Percentiles rank a stretch among this genome's conserved stretches.
Evolutionary conservation across 768 basidiomycete species (phyloP).

Genomic region (Xerocomellus intermedius): DNA sequence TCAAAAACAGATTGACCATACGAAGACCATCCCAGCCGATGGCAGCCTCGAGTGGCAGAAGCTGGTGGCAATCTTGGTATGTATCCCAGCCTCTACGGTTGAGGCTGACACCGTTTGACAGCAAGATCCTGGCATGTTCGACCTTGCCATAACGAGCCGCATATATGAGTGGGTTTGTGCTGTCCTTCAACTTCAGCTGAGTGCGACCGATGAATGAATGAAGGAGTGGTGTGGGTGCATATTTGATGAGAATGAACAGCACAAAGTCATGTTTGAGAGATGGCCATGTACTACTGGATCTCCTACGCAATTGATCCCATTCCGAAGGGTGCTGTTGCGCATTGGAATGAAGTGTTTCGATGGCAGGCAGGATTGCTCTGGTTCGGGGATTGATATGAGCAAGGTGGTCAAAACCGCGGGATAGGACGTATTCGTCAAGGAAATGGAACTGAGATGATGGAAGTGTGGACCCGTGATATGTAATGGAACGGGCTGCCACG

Average conservation of each 20-base stretch:
- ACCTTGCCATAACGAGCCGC: neutral
- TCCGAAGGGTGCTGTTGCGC: neutral
- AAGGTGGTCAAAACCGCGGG: neutral
- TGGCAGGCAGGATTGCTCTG: neutral
- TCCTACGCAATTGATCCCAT: neutral
- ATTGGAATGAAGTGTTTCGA: neutral
- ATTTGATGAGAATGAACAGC: neutral
- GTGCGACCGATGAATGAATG: neutral
- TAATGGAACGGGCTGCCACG: neutral
- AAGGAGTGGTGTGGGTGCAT: neutral
- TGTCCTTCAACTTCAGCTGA: neutral
- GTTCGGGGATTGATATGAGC: neutral
- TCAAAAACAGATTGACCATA: neutral
- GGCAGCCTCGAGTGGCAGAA: constrained; percentile 3
- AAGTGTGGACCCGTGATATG: neutral
- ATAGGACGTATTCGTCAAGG: neutral
- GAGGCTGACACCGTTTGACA: neutral
- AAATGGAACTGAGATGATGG: neutral
- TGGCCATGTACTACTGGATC: neutral
- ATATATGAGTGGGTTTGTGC: constrained; percentile 1
- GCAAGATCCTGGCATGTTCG: neutral
- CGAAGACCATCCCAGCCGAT: fast-evolving
- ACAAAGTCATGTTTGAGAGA: neutral
- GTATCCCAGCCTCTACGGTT: neutral
- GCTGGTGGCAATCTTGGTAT: too few species aligned